Evolutionary conservation across 2,329 filamentous ascomycete species (phyloP).

Genomic region (Epichloe typhina): DNA sequence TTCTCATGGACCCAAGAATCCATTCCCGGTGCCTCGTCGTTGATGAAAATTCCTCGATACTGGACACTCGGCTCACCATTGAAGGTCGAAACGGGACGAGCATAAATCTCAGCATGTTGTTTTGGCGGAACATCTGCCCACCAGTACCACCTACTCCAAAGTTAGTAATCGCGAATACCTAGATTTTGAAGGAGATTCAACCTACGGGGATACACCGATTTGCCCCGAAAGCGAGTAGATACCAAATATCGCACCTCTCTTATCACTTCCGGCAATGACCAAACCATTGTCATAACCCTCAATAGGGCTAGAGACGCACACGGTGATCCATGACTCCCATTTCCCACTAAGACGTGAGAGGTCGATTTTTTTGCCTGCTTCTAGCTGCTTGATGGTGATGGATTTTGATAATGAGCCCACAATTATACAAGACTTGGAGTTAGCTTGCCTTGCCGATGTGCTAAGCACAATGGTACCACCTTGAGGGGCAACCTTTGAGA

Average conservation of each 20-base stretch:
- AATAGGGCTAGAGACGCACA: slow-evolving; percentile 32
- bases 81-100: slow-evolving; percentile 20
- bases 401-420: slow-evolving; percentile 13
- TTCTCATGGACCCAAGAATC: slow-evolving; percentile 42
- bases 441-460: background rate
- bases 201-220: slow-evolving; percentile 42
- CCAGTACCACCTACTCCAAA: slow-evolving; percentile 36
- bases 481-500: slow-evolving; percentile 13
- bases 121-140: slow-evolving; percentile 43
- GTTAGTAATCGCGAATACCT: background rate
- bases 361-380: slow-evolving; percentile 11
- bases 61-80: slow-evolving; percentile 40
- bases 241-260: slow-evolving; percentile 46
- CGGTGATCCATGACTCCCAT: slow-evolving; percentile 43
- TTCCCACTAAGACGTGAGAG: slow-evolving; percentile 22
- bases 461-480: slow-evolving; percentile 6
- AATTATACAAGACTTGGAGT: slow-evolving; percentile 10
- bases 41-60: slow-evolving; percentile 49
- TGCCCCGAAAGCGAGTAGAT: slow-evolving; percentile 48
- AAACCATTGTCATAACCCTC: slow-evolving; percentile 29
- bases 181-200: background rate
- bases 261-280: slow-evolving; percentile 45
- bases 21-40: slow-evolving; percentile 35
- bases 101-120: slow-evolving; percentile 33
- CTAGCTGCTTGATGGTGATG: slow-evolving; percentile 8